phyloP scores from a whole-genome alignment of 2,329 filamentous ascomycete genomes.

The Hymenoscyphus linearis region DNA sequence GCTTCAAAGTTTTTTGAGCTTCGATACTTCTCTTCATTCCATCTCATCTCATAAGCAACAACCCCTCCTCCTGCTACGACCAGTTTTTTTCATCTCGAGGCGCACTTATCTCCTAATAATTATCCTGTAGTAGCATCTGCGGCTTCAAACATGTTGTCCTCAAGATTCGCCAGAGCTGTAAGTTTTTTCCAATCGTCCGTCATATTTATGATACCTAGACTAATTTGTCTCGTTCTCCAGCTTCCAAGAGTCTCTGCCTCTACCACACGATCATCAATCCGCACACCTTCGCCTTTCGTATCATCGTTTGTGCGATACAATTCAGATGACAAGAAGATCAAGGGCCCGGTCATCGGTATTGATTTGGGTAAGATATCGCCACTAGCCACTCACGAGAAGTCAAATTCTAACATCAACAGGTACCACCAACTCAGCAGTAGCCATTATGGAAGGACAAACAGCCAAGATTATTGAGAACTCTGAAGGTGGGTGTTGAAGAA shows the following conservation, averaged over 20 bases:
- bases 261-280: constrained; percentile 63
- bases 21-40: constrained; percentile 4
- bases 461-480: constrained; percentile 97
- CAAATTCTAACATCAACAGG: constrained; percentile 39
- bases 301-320: constrained; percentile 75
- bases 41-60: constrained; percentile 9
- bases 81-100: constrained; percentile 14
- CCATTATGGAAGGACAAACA: constrained; percentile 93
- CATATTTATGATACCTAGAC: constrained; percentile 17
- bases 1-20: constrained; percentile 1
- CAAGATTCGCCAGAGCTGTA: constrained; percentile 71
- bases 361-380: constrained; percentile 67
- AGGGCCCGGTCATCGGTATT: constrained; percentile 95
- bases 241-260: constrained; percentile 71
- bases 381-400: background rate
- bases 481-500: constrained; percentile 58
- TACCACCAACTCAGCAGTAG: constrained; percentile 96
- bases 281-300: constrained; percentile 65
- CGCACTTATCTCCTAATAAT: constrained; percentile 11
- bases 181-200: constrained; percentile 35
- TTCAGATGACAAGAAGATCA: constrained; percentile 76
- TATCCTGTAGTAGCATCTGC: constrained; percentile 16
- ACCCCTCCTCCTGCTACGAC: constrained; percentile 19
- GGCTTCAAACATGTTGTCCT: constrained; percentile 60
- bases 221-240: constrained; percentile 39